Evolutionary conservation across 345 rosid genomes (phyloP), one percentile per base, ranked within the genome.

Genomic region (Hibiscus tridactylites): DNA sequence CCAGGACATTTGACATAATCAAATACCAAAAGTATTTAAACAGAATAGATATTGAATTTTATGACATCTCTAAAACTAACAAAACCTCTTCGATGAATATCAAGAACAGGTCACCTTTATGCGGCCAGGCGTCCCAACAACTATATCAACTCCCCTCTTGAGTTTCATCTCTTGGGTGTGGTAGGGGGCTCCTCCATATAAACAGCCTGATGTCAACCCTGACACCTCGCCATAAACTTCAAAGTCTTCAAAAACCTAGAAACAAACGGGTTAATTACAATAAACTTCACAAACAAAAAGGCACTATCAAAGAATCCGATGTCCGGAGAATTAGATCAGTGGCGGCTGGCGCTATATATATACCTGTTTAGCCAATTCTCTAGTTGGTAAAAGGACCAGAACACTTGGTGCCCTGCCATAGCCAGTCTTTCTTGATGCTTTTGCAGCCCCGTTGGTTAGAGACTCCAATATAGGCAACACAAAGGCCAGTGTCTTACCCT

Each of bases 401-500:
- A 92, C 97, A 75, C 93, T 87, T 0, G 99, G 98, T 13, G 92
- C 78, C 81, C 94, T 85, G 17, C 97, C 94, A 74, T 90, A 79
- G 42, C 98, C 98, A 21, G 87, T 91, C 79, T 82, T 89, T 74
- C 86, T 89, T 4, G 80, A 72, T 29, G 78, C 68, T 65, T 87
- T 91, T 1, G 90, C 74, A 12, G 83, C 88, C 9, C 98, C 97
- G 57, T 87, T 92, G 15, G 84, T 83, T 74, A 96, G 73, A 7
- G 97, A 92, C 79, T 96, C 99, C 81, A 96, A 72, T 73, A 96
- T 86, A 13, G 98, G 99, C 83, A 96, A 81, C 81, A 96, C 97
- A 83, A 96, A 96, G 8, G 99, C 99, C 73, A 96, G 78, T 50
- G 97, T 96, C 79, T 92, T 96, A 31, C 99, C 99, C 99, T 91